Evolutionary conservation across 2,329 filamentous ascomycete genomes (phyloP).

Genomic region (Pseudogymnoascus sp.): DNA sequence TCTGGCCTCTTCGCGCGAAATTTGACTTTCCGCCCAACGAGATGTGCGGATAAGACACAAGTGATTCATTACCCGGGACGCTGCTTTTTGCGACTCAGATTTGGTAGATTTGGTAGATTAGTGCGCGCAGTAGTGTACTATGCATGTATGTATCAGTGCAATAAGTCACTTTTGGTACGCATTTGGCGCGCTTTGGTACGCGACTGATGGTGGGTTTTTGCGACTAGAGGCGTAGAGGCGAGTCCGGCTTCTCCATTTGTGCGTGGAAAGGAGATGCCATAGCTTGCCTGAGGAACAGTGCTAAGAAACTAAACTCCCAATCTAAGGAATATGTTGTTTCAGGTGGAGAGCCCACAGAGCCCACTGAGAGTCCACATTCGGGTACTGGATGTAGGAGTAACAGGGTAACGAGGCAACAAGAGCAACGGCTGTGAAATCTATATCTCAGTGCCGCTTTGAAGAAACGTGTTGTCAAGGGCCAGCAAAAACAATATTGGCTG

Average conservation of each 20-base stretch:
- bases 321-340: not conserved
- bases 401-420: no score
- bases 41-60: not conserved
- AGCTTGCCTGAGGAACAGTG: not conserved
- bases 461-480: not conserved
- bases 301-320: no score
- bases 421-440: not conserved
- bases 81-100: conserved; percentile 2
- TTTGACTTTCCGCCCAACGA: not conserved
- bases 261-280: not conserved
- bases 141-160: not conserved
- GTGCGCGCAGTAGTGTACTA: no score
- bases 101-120: no score
- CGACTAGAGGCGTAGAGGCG: not conserved
- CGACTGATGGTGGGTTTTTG: not conserved
- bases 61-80: conserved; percentile 4
- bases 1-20: not conserved
- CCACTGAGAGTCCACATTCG: not conserved
- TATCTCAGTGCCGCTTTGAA: not conserved
- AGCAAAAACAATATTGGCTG: not conserved
- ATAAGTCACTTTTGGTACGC: not conserved
- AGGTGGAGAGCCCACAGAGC: not conserved
- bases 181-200: not conserved
- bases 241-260: not conserved
- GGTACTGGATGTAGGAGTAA: not conserved